Conservation (phyloP, 495 filamentous ascomycete species). For the Copromyces sp. region DNA sequence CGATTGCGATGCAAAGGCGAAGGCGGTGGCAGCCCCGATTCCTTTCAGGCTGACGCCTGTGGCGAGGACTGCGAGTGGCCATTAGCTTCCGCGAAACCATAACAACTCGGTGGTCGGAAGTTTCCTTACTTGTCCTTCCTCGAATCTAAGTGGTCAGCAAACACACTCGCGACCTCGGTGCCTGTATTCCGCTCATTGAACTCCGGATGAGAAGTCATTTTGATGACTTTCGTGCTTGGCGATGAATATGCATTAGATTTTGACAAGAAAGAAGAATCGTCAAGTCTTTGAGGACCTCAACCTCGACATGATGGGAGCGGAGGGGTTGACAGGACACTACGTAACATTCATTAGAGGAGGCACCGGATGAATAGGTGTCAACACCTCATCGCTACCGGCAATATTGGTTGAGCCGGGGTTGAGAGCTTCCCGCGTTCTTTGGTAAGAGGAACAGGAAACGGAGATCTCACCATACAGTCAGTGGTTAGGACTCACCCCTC, state of each 20-base stretch:
- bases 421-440: not conserved
- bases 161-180: conserved; percentile 32
- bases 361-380: not conserved
- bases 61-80: conserved; percentile 22
- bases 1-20: conserved; percentile 43
- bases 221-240: not conserved
- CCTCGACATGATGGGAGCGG: not conserved
- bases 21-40: conserved; percentile 41
- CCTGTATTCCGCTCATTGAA: conserved; percentile 35
- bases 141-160: conserved; percentile 25
- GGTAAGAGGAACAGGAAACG: not conserved
- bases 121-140: conserved; percentile 27
- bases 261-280: not conserved
- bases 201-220: conserved; percentile 32
- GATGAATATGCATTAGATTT: not conserved
- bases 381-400: not conserved
- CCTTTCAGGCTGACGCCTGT: conserved; percentile 44
- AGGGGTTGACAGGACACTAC: not conserved
- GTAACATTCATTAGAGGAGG: not conserved
- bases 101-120: not conserved
- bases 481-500: not conserved
- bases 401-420: not conserved
- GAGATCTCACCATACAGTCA: not conserved
- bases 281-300: not conserved
- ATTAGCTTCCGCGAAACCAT: not conserved